Evolutionary conservation across 192 early-diverging fungal genomes (phyloP), one percentile per base, ranked within the genome.

Genomic region (Coemansia sp.): DNA sequence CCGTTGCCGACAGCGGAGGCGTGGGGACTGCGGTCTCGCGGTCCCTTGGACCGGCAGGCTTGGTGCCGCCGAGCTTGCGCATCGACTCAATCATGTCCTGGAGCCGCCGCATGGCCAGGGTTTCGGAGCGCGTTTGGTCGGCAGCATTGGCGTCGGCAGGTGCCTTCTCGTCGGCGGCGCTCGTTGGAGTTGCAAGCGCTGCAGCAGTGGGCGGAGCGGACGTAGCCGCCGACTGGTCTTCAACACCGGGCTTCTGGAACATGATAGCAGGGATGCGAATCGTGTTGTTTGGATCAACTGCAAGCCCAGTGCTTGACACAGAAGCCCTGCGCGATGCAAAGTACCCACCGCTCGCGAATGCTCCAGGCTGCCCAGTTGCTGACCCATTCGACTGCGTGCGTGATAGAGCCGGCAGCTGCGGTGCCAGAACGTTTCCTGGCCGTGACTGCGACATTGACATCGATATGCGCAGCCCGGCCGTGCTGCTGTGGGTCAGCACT

Each of bases 1-100:
- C 41, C 2, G 56, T 18, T 2, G 65, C 52, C 10, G 68, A 42
- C 2, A 58, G 40, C 41, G 12, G 47, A 1, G 68, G 60, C 32
- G 68, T 62, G 41, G 57, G 37, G 4, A 59, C 57, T 1, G 63
- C 18, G 13, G 63, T 6, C 6, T n/a, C 26, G 6, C 40, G 26
- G 18, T 13, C 13, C 6, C 48, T 16, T 8, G 36, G 18, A 16
- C 12, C 15, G 7, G 54, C 55, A n/a, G 55, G 16, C 21, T 47
- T 59, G 65, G 41, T 8, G 55, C 12, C 21, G 51, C 58, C 56
- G 41, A 78, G 64, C 0, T 62, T 56, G 41, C 78, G 78, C 73
- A 80, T 67, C 40, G 78, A 80, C 49, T 73, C 66, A 37, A 80
- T 80, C 78, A 80, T 80, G 9, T 80, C 78, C 69, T 80, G 78